Conservation (phyloP, 2,329 filamentous ascomycete genomes). For the Annulohypoxylon truncatum region DNA sequence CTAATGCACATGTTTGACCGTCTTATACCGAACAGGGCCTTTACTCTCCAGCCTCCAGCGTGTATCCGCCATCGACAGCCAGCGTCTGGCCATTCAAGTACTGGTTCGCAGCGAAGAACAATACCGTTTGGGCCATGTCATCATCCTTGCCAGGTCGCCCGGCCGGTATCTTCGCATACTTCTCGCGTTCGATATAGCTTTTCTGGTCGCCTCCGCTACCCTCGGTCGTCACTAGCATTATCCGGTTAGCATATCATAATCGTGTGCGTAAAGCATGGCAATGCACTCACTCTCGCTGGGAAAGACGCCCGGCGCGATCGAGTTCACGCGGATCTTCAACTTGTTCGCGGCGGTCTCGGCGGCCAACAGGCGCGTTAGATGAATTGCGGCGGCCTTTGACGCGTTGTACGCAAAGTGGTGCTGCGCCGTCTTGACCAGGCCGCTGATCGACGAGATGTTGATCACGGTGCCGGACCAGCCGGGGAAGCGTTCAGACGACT, state of each 20-base stretch:
- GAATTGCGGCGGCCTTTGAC: constrained; percentile 72
- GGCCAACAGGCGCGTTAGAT: constrained; percentile 73
- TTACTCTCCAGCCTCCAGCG: constrained; percentile 54
- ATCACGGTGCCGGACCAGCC: constrained; percentile 70
- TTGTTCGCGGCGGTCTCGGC: constrained; percentile 68
- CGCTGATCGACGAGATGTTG: constrained; percentile 76
- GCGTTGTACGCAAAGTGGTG: constrained; percentile 75
- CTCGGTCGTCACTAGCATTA: constrained; percentile 63
- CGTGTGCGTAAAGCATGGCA: background rate
- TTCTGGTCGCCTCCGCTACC: constrained; percentile 64
- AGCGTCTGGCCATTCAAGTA: constrained; percentile 59
- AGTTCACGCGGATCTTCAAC: constrained; percentile 75
- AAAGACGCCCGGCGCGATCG: constrained; percentile 77
- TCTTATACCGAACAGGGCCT: background rate
- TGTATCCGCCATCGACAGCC: constrained; percentile 60
- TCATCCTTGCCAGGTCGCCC: constrained; percentile 74
- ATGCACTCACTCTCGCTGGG: constrained; percentile 69
- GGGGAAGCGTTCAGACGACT: constrained; percentile 54
- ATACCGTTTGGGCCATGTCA: constrained; percentile 75
- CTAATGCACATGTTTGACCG: background rate
- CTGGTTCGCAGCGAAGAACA: constrained; percentile 63
- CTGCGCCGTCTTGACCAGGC: constrained; percentile 70
- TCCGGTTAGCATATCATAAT: background rate
- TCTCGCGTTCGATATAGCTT: constrained; percentile 66
- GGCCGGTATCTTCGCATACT: constrained; percentile 72